Conservation (phyloP, 768 basidiomycete genomes). For the Trichaptum fuscoviolaceum region DNA sequence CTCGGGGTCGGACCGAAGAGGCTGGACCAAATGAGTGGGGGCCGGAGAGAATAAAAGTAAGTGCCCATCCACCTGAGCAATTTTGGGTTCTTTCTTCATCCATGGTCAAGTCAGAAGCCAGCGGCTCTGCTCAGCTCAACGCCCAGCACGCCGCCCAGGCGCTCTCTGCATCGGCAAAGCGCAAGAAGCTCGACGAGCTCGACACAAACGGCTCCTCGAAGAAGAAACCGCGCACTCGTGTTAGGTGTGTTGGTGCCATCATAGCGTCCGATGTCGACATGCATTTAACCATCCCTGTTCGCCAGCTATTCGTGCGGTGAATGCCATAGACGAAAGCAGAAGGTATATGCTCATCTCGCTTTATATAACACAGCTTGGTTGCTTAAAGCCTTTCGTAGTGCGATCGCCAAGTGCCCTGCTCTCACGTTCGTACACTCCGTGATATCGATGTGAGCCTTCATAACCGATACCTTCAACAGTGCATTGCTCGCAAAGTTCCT, state of each 20-base stretch:
- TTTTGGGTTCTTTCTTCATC: not conserved
- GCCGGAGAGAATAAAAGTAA: not conserved
- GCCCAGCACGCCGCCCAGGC: conserved; percentile 1
- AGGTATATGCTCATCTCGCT: conserved; percentile 37
- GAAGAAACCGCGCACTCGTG: conserved; percentile 69
- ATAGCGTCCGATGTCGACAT: conserved; percentile 3
- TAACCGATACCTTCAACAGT: conserved; percentile 37
- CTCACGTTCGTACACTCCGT: conserved; percentile 51
- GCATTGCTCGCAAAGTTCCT: conserved; percentile 80
- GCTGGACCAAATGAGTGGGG: not conserved
- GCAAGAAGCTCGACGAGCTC: conserved; percentile 64
- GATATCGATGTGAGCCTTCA: conserved; percentile 10
- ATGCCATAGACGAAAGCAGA: conserved; percentile 86
- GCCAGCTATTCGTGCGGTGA: conserved; percentile 79
- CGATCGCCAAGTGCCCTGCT: conserved; percentile 80
- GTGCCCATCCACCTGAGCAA: not conserved
- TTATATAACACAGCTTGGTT: conserved; percentile 9
- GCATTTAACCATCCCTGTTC: conserved; percentile 5
- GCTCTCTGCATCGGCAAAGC: conserved; percentile 37
- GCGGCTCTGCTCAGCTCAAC: conserved; percentile 1
- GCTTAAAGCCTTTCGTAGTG: conserved; percentile 43
- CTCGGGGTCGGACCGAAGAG: not conserved
- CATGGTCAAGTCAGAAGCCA: not conserved
- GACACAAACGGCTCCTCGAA: conserved; percentile 34
- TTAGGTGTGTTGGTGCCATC: conserved; percentile 48